Conservation (phyloP, 495 filamentous ascomycete species). For the Choiromyces venosus region DNA sequence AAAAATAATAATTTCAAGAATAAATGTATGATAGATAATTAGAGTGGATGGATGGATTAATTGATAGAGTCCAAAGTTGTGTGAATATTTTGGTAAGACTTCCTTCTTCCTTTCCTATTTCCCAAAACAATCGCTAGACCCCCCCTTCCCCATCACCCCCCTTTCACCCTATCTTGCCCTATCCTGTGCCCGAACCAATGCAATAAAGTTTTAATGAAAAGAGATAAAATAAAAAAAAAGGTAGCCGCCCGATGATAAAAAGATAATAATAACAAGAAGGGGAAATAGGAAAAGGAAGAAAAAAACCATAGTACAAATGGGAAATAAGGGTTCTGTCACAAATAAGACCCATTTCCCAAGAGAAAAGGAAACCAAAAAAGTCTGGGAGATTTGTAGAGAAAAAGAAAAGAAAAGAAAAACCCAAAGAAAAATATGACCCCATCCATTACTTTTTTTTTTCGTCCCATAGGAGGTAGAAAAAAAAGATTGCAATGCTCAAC, state of each 20-base stretch:
- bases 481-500: background rate
- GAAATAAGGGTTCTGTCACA: conserved; percentile 1
- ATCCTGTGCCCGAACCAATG: background rate
- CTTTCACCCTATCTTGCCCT: background rate
- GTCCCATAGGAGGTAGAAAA: background rate
- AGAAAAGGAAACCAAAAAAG: background rate
- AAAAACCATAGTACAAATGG: background rate
- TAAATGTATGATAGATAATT: too few relatives aligned
- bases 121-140: background rate
- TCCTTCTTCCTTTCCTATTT: background rate
- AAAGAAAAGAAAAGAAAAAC: background rate
- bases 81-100: background rate
- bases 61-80: too few relatives aligned
- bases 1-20: too few relatives aligned
- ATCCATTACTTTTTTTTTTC: background rate
- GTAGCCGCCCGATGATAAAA: background rate
- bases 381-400: background rate
- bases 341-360: conserved; percentile 5
- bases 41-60: too few relatives aligned
- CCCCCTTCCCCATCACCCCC: background rate
- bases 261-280: background rate
- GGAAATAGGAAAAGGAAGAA: background rate
- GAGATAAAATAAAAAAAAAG: background rate
- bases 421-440: background rate
- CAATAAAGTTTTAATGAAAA: background rate